A percentile compares a stretch with the other conserved stretches of the same genome.
phyloP scores from a whole-genome alignment of 2,329 filamentous ascomycete species.

The Didymella pomorum region DNA sequence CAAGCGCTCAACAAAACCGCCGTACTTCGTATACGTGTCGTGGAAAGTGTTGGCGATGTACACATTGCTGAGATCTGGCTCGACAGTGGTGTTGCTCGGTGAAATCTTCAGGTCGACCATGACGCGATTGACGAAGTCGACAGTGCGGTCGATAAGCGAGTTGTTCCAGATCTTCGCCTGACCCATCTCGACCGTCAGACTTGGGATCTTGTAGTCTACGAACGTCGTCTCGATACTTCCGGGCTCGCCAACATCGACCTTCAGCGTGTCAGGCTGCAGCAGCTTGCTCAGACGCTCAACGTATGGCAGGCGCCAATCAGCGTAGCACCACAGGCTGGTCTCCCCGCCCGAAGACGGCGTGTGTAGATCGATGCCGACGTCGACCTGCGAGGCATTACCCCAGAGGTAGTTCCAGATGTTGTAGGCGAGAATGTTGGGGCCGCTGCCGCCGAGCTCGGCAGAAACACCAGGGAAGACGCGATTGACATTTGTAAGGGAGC shows the following conservation, averaged over 20 bases:
- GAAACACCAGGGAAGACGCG: conserved; percentile 45
- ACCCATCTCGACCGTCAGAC: conserved; percentile 52
- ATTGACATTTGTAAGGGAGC: conserved; percentile 48
- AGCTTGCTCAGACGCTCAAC: conserved; percentile 52
- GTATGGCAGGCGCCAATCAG: conserved; percentile 49
- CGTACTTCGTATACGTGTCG: conserved; percentile 36
- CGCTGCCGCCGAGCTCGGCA: conserved; percentile 37
- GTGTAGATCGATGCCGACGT: conserved; percentile 51
- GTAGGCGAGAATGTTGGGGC: conserved; percentile 40
- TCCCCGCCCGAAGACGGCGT: conserved; percentile 49
- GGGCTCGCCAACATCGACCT: conserved; percentile 51
- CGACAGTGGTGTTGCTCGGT: conserved; percentile 41
- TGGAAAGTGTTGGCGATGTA: conserved; percentile 46
- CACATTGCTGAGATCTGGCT: conserved; percentile 43
- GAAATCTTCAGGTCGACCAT: conserved; percentile 33
- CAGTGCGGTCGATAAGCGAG: conserved; percentile 47
- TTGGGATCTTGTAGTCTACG: conserved; percentile 46
- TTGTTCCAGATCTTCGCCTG: conserved; percentile 50
- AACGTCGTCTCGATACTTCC: conserved; percentile 53
- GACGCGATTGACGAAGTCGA: conserved; percentile 39
- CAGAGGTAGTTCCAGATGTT: conserved; percentile 51
- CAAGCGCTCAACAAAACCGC: conserved; percentile 42
- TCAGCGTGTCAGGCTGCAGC: conserved; percentile 51
- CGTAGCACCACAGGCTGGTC: conserved; percentile 52
- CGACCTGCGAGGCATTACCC: conserved; percentile 53